Evolutionary conservation across 2,329 filamentous ascomycete species (phyloP), one percentile per base, ranked within the genome.

Genomic region (Apiospora phragmitis): DNA sequence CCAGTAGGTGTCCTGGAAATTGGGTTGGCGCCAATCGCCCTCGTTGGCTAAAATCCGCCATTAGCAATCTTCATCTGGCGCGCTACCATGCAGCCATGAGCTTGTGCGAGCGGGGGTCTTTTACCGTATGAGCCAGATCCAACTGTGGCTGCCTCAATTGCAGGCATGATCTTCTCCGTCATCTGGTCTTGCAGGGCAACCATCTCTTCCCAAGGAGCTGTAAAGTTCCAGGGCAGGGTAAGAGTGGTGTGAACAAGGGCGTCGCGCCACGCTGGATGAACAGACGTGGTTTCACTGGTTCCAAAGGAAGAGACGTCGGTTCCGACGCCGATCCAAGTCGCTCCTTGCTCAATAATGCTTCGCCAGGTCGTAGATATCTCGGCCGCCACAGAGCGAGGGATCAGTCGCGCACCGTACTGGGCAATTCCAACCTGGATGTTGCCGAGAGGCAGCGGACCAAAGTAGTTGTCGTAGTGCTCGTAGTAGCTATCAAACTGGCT

Each of bases 381-480:
- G 35, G 79, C 75, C 9, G 83, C 72, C 1, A 77, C 76, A 0
- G 74, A 70, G 21, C 79, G 77, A 1, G 80, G 77, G 41, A 83
- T 80, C 18, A 83, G 70, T 7, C 81, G 80, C 9, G 79, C 77
- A 14, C 80, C 80, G 69, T 79, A 81, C 67, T 81, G 79, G 51
- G 78, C 78, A 8, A 74, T 73, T 7, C 76, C 75, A n/a, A 80
- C 80, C 45, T 77, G 76, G 51, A 82, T 73, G 70, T 79, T 76
- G 41, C 80, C 80, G n/a, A 77, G 74, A 1, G 80, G 80, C 8
- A 81, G 74, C 16, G 80, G 80, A 1, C 80, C 80, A 73, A 80
- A 79, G 72, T 82, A 81, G 3, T 73, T 72, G 26, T 78, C 73
- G 71, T 80, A 81, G 72, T 81, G 79, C 45, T 80, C 79, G 47